Base-by-base conservation (phyloP, 768 basidiomycete species). In the Terana coerulea region DNA sequence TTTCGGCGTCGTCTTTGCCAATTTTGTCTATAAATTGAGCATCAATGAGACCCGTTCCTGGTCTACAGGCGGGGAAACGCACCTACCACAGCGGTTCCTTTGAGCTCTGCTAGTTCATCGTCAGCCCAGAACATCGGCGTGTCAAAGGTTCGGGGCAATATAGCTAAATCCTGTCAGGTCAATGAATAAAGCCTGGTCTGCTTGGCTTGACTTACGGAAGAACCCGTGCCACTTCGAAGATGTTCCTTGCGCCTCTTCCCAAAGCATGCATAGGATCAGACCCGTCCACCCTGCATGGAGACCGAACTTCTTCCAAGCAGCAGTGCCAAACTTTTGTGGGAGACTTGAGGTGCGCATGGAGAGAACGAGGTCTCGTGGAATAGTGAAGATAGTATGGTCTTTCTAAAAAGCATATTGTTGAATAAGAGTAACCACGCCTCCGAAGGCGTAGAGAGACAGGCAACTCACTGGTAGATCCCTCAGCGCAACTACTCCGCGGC, bases 61-160 rank as follows among this genome's bases (percentile, higher is more conserved):
- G 35, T 21, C 34, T 31, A 33, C 22, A 51, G 24, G 33, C 5
- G 14, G 37, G 1, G 11, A 19, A 22, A 81, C 78, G 63, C 64
- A 92, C 91, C 81, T 76, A 91, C 77, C 68, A 98, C 83, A n/a
- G 84, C 79, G 37, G 93, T 95, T 0, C 93, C 97, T 51, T 74
- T 70, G 12, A 99, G 75, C 57, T 91, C 85, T 22, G 71, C 67
- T 9, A 95, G 68, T 48, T 97, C 92, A 2, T 75, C 76, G 2
- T 78, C 75, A 36, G 64, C 71, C 97, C 97, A 98, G 63, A 98
- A 95, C 90, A 99, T 98, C 0, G 93, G 91, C 0, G 94, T 95
- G 58, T 87, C 78, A 63, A 98, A 98, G 11, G 58, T 54, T 11
- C 61, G 72, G 0, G 95, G 95, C 53, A 98, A 75, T 14, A 76